Conservation (phyloP, 2,329 filamentous ascomycete genomes). For the Cercospora zeina region DNA sequence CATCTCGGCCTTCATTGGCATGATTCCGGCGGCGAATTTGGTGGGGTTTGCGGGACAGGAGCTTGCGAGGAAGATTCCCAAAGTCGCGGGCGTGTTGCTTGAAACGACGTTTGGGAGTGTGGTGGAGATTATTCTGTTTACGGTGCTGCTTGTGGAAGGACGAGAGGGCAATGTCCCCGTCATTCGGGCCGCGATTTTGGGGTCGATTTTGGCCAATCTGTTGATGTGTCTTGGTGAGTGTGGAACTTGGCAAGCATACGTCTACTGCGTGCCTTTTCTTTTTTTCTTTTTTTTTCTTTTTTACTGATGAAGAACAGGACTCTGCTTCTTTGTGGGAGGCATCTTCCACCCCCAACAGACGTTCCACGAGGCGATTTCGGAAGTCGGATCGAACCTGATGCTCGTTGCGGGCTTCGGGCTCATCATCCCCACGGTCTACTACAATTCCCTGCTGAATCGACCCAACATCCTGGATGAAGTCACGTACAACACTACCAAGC, state of each 20-base stretch:
- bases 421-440: conserved; percentile 57
- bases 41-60: conserved; percentile 67
- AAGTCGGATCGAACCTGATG: conserved; percentile 74
- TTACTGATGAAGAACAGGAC: conserved; percentile 25
- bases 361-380: conserved; percentile 74
- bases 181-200: conserved; percentile 78
- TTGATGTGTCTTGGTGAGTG: conserved; percentile 69
- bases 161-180: conserved; percentile 50
- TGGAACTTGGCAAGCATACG: background rate
- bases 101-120: conserved; percentile 62
- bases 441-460: conserved; percentile 39
- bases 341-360: conserved; percentile 65
- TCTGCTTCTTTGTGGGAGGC: conserved; percentile 79
- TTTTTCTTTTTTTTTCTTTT: too few relatives aligned
- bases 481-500: conserved; percentile 56
- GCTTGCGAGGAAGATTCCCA: conserved; percentile 70
- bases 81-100: conserved; percentile 64
- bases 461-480: conserved; percentile 47
- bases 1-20: conserved; percentile 52
- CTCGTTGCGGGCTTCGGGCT: conserved; percentile 67
- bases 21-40: conserved; percentile 54
- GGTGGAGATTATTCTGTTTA: conserved; percentile 80
- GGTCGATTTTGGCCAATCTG: conserved; percentile 78
- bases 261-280: too few relatives aligned
- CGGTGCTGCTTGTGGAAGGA: conserved; percentile 61